Evolutionary conservation across 139 green algal species (phyloP).

Genomic region (Coelastrella sp.): DNA sequence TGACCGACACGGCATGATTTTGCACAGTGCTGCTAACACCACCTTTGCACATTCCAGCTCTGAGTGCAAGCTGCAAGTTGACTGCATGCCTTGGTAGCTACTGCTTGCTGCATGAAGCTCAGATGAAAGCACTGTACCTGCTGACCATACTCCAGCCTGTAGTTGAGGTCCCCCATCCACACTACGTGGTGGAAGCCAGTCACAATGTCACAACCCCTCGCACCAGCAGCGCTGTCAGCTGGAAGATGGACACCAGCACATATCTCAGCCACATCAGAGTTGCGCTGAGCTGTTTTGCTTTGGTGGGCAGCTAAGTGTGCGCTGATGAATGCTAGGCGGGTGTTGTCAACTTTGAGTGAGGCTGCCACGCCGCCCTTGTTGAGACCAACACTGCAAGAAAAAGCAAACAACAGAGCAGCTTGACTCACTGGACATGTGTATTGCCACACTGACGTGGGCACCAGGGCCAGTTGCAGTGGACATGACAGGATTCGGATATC

Average conservation of each 20-base stretch:
- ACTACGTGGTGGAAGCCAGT: constrained; percentile 76
- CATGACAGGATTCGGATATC: no score
- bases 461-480: no score
- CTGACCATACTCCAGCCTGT: constrained; percentile 67
- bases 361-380: constrained; percentile 74
- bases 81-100: no score
- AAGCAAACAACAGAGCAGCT: not conserved
- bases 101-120: no score
- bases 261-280: constrained; percentile 42
- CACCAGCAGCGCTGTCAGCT: not conserved
- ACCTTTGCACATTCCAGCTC: not conserved
- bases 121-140: constrained; percentile 53
- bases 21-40: not conserved
- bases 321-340: constrained; percentile 80
- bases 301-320: constrained; percentile 79
- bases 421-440: not conserved
- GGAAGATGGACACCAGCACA: not conserved
- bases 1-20: not conserved
- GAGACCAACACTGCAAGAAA: constrained; percentile 49
- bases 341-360: constrained; percentile 65
- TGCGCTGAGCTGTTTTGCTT: constrained; percentile 56
- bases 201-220: constrained; percentile 47
- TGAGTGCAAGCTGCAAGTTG: no score
- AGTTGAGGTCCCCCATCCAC: constrained; percentile 84
- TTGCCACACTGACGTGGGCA: no score